A percentile compares a stretch with the other conserved stretches of the same genome.
Conservation (phyloP, 352 stramenopile species). For the Pythium insidiosum region DNA sequence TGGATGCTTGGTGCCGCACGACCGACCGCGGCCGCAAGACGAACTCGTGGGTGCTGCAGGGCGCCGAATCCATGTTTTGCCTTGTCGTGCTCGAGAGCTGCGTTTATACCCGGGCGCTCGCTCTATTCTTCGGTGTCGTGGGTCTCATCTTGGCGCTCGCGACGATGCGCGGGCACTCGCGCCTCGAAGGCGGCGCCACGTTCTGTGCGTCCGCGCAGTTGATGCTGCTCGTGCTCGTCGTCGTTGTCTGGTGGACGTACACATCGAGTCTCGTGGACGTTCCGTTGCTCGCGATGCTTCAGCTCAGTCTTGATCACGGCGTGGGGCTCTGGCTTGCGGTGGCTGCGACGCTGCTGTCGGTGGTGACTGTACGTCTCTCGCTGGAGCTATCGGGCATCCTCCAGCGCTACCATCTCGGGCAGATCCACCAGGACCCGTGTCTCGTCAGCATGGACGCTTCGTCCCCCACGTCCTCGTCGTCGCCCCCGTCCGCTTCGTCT, state of each 20-base stretch:
- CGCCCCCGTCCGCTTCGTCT: slow-evolving; percentile 18
- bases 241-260: slow-evolving; percentile 49
- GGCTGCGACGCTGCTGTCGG: slow-evolving; percentile 10
- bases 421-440: too few relatives aligned
- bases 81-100: slow-evolving; percentile 52
- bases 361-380: slow-evolving; percentile 4
- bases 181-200: slow-evolving; percentile 8
- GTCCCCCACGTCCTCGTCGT: slow-evolving; percentile 10
- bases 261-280: slow-evolving; percentile 36
- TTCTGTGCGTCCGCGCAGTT: slow-evolving; percentile 30
- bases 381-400: slow-evolving; percentile 5
- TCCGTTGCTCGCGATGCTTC: slow-evolving; percentile 22
- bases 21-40: slow-evolving; percentile 6
- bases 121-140: slow-evolving; percentile 13
- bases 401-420: slow-evolving; percentile 3
- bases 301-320: slow-evolving; percentile 29
- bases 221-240: slow-evolving; percentile 25
- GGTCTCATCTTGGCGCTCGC: slow-evolving; percentile 13
- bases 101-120: slow-evolving; percentile 36
- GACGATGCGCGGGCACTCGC: slow-evolving; percentile 11
- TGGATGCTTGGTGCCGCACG: slow-evolving; percentile 34
- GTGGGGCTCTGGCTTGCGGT: slow-evolving; percentile 29
- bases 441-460: too few relatives aligned
- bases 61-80: slow-evolving; percentile 41
- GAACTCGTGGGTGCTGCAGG: slow-evolving; percentile 38